Evolutionary conservation across 768 basidiomycete genomes (phyloP), one percentile per base, ranked within the genome.

Genomic region (Suillus subluteus): DNA sequence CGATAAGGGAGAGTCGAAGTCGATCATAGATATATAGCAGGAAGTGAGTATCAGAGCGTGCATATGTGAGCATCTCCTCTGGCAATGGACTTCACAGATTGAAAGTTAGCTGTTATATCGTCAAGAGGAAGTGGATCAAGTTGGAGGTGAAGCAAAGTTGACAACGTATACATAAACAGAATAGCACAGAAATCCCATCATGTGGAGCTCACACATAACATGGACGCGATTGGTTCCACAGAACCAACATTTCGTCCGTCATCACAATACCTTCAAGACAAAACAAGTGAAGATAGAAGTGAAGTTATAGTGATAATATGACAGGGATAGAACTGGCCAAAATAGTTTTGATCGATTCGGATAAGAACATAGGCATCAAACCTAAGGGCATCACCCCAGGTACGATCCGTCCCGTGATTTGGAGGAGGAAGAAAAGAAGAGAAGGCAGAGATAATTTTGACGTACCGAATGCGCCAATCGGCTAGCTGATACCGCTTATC

Each of bases 401-500:
- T 56, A n/a, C 21, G 32, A 37, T 56, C 32, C 9, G 32, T n/a
- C 32, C 55, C 13, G 54, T 21, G 54, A 55, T 55, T 54, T 32
- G 6, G 35, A 56, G 12, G 6, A 3, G 32, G 11, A 35, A 35
- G 55, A 21, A 56, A n/a, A 56, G 7, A 11, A 7, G 35, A 59
- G 18, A 58, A 15, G 50, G 26, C 11, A 56, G 64, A 44, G 8
- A 54, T 64, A 58, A 15, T 11, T 16, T 62, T 52, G 12, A 71
- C 84, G 37, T 50, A 91, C 88, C 95, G 86, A 70, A 98, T 94
- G 32, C 98, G 88, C 98, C 98, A 99, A 76, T 99, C 98, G 12
- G 97, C 98, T 7, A 97, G 83, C 73, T 98, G 98, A 74, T 97
- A 99, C 38, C 94, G 88, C 79, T 99, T 99, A 81, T 99, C 97